phyloP scores from a whole-genome alignment of 192 early-diverging fungal species.

The Coemansia sp. region DNA sequence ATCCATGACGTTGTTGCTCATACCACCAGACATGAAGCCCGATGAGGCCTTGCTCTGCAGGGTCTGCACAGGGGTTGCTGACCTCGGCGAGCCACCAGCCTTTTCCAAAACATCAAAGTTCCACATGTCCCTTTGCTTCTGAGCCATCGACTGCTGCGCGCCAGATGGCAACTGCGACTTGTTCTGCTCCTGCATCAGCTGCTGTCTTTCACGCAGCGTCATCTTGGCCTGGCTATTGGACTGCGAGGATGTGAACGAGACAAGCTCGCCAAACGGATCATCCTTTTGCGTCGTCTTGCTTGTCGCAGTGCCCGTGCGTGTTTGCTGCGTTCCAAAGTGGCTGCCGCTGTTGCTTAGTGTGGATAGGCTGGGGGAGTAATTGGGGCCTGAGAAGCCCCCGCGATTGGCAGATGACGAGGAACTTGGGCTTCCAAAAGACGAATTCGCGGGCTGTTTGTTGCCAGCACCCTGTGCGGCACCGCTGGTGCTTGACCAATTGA shows the following conservation, averaged over 20 bases:
- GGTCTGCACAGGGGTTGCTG: slow-evolving; percentile 13
- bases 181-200: slow-evolving; percentile 24
- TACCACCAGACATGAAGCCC: not conserved
- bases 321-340: not conserved
- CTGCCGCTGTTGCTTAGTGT: not conserved
- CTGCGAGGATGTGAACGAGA: slow-evolving; percentile 31
- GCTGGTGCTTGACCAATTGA: slow-evolving; percentile 21
- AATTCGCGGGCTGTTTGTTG: too few relatives aligned
- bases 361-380: slow-evolving; percentile 35
- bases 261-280: slow-evolving; percentile 49
- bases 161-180: slow-evolving; percentile 15
- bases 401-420: slow-evolving; percentile 2
- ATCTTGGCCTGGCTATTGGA: slow-evolving; percentile 25
- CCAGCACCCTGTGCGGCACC: too few relatives aligned
- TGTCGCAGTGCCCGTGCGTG: slow-evolving; percentile 2
- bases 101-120: slow-evolving; percentile 44
- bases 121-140: slow-evolving; percentile 24
- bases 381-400: slow-evolving; percentile 8
- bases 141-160: slow-evolving; percentile 6
- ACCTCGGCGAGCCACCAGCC: slow-evolving; percentile 13
- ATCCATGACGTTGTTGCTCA: slow-evolving; percentile 17
- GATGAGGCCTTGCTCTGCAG: slow-evolving; percentile 4
- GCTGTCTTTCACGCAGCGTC: slow-evolving; percentile 45
- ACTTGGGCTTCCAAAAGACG: too few relatives aligned
- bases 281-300: slow-evolving; percentile 11